Evolutionary conservation across 1,284 basidiomycete genomes (phyloP).

Genomic region (Ceratobasidium sp.): DNA sequence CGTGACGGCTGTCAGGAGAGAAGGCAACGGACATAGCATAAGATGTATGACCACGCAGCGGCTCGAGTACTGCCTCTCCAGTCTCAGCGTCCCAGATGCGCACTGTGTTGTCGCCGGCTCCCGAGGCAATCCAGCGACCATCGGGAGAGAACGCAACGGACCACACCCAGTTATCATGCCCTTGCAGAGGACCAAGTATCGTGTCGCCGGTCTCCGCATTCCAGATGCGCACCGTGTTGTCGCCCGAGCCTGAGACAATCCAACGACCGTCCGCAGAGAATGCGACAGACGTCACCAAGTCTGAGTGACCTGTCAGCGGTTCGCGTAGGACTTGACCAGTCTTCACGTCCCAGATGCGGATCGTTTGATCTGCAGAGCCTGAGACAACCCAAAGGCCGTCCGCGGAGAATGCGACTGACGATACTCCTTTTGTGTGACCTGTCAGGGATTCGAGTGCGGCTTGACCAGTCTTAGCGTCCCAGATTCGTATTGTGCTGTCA

Average conservation of each 20-base stretch:
- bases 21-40: too few species aligned
- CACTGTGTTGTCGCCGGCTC: slow-evolving; percentile 24
- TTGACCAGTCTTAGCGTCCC: background rate
- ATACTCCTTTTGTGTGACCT: too few species aligned
- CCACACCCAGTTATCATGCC: background rate
- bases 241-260: background rate
- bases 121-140: background rate
- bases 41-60: too few species aligned
- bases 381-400: background rate
- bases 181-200: background rate
- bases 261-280: background rate
- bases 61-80: too few species aligned
- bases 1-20: too few species aligned
- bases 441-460: too few species aligned
- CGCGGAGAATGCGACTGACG: background rate
- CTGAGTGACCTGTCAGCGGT: background rate
- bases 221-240: background rate
- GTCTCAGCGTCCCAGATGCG: slow-evolving; percentile 37
- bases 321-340: background rate
- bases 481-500: background rate
- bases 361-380: too few species aligned
- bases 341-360: too few species aligned
- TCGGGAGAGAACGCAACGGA: slow-evolving; percentile 28
- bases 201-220: too few species aligned
- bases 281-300: background rate